These are phyloP conservation scores for Tulasnella sp. DNA, from an alignment of 768 basidiomycete genomes.

Conservation along the genomic window DNA sequence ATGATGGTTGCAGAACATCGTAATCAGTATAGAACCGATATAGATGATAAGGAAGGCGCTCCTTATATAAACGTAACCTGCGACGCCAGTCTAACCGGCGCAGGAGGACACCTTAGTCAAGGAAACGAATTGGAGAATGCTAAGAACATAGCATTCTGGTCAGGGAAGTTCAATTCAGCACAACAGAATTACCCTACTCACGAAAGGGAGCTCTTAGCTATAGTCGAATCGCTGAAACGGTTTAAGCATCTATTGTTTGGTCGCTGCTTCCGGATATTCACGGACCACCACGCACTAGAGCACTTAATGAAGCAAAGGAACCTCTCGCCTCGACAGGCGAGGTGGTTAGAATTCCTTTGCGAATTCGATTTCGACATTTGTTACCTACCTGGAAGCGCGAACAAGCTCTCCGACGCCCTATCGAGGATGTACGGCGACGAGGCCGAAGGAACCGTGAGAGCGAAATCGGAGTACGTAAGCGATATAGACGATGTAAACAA, in stretches of 20 bases:
- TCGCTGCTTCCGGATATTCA: conserved; percentile 28
- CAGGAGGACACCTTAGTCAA: conserved; percentile 29
- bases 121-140: conserved; percentile 16
- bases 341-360: conserved; percentile 36
- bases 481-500: too few species aligned
- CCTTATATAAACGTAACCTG: conserved; percentile 29
- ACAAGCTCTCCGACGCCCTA: conserved; percentile 38
- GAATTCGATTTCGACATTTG: conserved; percentile 34
- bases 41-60: conserved; percentile 25
- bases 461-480: too few species aligned
- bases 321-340: conserved; percentile 32
- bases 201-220: conserved; percentile 35
- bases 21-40: conserved; percentile 26
- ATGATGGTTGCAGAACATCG: conserved; percentile 15
- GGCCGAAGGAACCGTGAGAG: too few species aligned
- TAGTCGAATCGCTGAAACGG: conserved; percentile 30
- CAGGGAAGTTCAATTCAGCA: conserved; percentile 9
- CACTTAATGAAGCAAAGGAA: conserved; percentile 32
- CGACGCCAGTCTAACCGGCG: conserved; percentile 33
- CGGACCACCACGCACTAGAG: conserved; percentile 36
- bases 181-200: conserved; percentile 34
- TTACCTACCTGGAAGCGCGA: conserved; percentile 36
- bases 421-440: conserved; percentile 24
- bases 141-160: conserved; percentile 5
- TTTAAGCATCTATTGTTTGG: conserved; percentile 28